Conservation (phyloP, 495 filamentous ascomycete genomes). For the Sporormia fimetaria region DNA sequence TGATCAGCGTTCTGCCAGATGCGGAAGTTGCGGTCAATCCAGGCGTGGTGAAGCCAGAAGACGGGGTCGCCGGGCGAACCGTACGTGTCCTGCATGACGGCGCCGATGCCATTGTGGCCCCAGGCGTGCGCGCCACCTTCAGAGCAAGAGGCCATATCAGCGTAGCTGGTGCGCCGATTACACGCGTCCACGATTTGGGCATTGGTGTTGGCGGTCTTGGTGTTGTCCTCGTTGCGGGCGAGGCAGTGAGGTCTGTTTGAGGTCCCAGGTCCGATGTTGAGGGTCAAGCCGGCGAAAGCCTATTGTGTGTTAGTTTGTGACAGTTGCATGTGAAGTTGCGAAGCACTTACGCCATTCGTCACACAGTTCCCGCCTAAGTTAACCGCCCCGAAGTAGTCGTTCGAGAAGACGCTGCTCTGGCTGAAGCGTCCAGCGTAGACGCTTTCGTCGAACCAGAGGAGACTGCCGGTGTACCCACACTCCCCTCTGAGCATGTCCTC, state of each 20-base stretch:
- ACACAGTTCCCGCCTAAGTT: conserved; percentile 10
- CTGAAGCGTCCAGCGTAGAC: conserved; percentile 11
- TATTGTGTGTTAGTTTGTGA: conserved; percentile 1
- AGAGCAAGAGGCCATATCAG: conserved; percentile 17
- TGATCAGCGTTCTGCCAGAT: conserved; percentile 48
- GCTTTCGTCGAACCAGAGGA: conserved; percentile 19
- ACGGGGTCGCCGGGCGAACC: conserved; percentile 52
- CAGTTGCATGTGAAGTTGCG: not conserved
- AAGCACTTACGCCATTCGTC: conserved; percentile 13
- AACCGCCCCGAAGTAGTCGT: conserved; percentile 9
- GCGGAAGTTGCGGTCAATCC: conserved; percentile 59
- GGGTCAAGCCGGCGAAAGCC: conserved; percentile 12
- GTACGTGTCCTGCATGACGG: conserved; percentile 46
- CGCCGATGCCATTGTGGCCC: conserved; percentile 54
- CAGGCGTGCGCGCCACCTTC: conserved; percentile 47
- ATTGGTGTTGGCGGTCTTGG: conserved; percentile 11
- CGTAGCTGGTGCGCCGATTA: conserved; percentile 8
- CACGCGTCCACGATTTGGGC: conserved; percentile 8
- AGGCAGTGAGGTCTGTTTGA: conserved; percentile 16
- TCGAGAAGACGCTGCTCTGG: conserved; percentile 6
- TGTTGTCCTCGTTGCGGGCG: conserved; percentile 10
- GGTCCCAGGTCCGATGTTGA: conserved; percentile 14
- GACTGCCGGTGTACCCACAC: conserved; percentile 4
- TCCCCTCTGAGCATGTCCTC: conserved; percentile 13
- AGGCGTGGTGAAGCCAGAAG: conserved; percentile 59